phyloP scores from a whole-genome alignment of 345 rosid species.

The Arabidopsis suecica region DNA sequence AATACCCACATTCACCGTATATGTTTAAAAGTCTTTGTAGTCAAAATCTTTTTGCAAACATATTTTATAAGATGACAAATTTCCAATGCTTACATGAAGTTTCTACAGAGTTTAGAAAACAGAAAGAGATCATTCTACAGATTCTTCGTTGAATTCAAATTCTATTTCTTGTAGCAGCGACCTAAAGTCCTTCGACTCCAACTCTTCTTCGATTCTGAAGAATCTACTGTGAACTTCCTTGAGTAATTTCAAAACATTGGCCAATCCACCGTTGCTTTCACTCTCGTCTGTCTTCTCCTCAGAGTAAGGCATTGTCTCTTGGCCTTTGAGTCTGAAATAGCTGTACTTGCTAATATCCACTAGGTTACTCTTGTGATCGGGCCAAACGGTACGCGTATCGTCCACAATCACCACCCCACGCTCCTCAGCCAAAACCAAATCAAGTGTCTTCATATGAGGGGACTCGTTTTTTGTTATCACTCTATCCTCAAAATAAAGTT shows the following conservation, averaged over 20 bases:
- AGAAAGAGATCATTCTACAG: not conserved
- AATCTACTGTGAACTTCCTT: slow-evolving; percentile 21
- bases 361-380: slow-evolving; percentile 17
- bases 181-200: slow-evolving; percentile 31
- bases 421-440: slow-evolving; percentile 31
- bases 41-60: slow-evolving; percentile 1
- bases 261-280: slow-evolving; percentile 45
- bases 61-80: slow-evolving; percentile 2
- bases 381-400: slow-evolving; percentile 33
- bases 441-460: slow-evolving; percentile 28
- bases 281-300: slow-evolving; percentile 54
- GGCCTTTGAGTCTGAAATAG: slow-evolving; percentile 52
- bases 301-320: slow-evolving; percentile 46
- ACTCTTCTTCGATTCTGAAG: slow-evolving; percentile 28
- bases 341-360: slow-evolving; percentile 49
- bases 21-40: not conserved
- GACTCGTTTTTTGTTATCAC: slow-evolving; percentile 31
- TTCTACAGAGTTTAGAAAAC: not conserved
- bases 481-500: slow-evolving; percentile 19
- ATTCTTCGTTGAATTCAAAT: not conserved
- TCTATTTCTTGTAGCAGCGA: slow-evolving; percentile 29
- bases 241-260: slow-evolving; percentile 50
- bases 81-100: not conserved
- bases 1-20: slow-evolving; percentile 2
- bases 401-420: slow-evolving; percentile 36